Evolutionary conservation across 345 rosid species (phyloP), one percentile per base, ranked within the genome.

Genomic region (Salix caprea): DNA sequence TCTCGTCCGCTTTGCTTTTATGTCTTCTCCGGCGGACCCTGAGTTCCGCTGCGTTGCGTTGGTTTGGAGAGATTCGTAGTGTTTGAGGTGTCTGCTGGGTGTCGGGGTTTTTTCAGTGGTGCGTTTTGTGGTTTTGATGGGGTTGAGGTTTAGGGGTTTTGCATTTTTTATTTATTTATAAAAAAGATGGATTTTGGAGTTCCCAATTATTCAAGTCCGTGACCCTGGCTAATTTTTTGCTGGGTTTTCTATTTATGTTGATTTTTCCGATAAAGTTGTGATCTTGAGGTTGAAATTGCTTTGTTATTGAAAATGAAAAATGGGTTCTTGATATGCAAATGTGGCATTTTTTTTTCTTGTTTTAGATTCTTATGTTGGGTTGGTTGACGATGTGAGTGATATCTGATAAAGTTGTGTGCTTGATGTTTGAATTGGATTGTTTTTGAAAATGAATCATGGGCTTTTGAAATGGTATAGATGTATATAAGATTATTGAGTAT

Each of bases 201-300:
- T 96, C 71, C 97, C 99, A 23, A 90, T 91, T 73, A 88, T 96
- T 86, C 99, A 96, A 94, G 99, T 93, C 34, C 70, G 60, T 52
- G 60, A 19, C 60, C 7, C n/a, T 36, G 9, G 7, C 24, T 30
- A 1, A 32, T 75, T 26, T 66, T 50, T 19, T 10, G 5, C 13
- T 58, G 74, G 21, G 0, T 64, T 48, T 36, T 30, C 0, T n/a
- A 30, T 15, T 62, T 44, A 9, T 48, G 3, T 8, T 32, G 11
- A 32, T 21, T 16, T 26, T 26, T 6, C 0, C 5, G 54, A 69
- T 23, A 18, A 44, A 23, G 44, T 34, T 34, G 46, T 1, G 28
- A 30, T 71, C 26, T 48, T 50, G 26, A n/a, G 32, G 6, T 71
- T 24, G 26, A 3, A 36, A 19, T 21, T 56, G 62, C 26, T 8